Percentiles rank a stretch among this genome's conserved stretches.
Conservation (phyloP, 257 asterid genomes). For the Solanum tarapatanum region DNA sequence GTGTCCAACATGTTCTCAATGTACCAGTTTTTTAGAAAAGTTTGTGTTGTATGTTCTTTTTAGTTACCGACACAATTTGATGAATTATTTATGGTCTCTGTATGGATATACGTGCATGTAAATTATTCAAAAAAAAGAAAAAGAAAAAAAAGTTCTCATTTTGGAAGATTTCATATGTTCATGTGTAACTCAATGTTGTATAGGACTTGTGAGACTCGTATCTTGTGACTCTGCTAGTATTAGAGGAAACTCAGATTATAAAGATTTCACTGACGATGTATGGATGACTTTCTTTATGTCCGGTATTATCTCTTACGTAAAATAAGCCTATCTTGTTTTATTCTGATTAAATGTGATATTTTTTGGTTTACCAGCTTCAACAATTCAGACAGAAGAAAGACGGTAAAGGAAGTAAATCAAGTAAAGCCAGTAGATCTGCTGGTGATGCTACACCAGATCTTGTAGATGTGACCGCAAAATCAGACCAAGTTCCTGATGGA, state of each 20-base stretch:
- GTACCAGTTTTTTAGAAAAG: background rate
- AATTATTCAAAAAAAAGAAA: background rate
- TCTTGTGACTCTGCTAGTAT: background rate
- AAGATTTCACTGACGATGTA: background rate
- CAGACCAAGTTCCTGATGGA: slow-evolving; percentile 27
- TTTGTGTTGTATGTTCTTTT: background rate
- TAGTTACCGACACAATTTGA: background rate
- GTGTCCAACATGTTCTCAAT: too few species aligned
- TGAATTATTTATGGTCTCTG: background rate
- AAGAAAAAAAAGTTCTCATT: background rate
- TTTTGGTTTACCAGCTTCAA: slow-evolving; percentile 50
- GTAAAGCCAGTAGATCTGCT: slow-evolving; percentile 55
- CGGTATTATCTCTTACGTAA: background rate
- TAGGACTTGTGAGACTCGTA: background rate
- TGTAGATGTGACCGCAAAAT: slow-evolving; percentile 16
- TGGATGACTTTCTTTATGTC: background rate
- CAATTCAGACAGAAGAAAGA: slow-evolving; percentile 92
- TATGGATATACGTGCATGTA: background rate
- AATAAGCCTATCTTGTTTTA: background rate
- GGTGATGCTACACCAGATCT: slow-evolving; percentile 23
- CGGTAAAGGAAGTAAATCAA: background rate
- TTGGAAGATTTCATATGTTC: background rate
- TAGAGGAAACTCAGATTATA: background rate
- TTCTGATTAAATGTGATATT: background rate
- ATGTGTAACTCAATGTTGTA: background rate